These are phyloP conservation scores for Blumeria graminis DNA, from an alignment of 2,329 filamentous ascomycete species.

Conservation along the genomic window DNA sequence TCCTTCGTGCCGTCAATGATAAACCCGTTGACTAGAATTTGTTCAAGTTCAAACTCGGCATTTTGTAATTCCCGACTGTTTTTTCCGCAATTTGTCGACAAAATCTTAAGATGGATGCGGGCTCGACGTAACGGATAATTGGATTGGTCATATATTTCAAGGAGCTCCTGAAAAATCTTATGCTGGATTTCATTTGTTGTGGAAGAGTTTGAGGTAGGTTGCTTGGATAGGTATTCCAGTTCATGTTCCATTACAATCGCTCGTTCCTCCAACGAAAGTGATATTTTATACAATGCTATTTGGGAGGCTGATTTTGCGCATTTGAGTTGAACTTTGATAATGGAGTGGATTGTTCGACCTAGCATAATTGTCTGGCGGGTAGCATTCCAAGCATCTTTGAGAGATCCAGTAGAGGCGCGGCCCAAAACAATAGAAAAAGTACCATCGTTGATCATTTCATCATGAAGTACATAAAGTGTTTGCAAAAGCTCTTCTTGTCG, in stretches of 20 bases:
- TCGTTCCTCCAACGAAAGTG: conserved; percentile 24
- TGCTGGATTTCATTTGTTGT: conserved; percentile 5
- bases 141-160: conserved; percentile 10
- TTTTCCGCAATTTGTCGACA: conserved; percentile 7
- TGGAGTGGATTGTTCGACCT: conserved; percentile 31
- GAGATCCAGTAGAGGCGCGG: conserved; percentile 24
- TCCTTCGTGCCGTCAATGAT: conserved; percentile 9
- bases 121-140: conserved; percentile 14
- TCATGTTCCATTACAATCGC: conserved; percentile 35
- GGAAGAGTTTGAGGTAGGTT: conserved; percentile 2
- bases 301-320: conserved; percentile 32
- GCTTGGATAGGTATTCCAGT: conserved; percentile 20
- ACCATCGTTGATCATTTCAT: conserved; percentile 33
- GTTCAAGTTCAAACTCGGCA: conserved; percentile 5
- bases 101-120: conserved; percentile 10
- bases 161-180: conserved; percentile 8
- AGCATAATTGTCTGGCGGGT: conserved; percentile 26
- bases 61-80: conserved; percentile 3
- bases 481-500: conserved; percentile 31
- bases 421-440: conserved; percentile 28
- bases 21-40: conserved; percentile 1
- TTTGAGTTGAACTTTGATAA: conserved; percentile 33
- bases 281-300: conserved; percentile 10
- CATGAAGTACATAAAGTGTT: conserved; percentile 34
- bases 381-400: conserved; percentile 27